These are phyloP conservation scores for Yamadazyma jaroonii DNA, from an alignment of 1,139 yeast species.

Conservation along the genomic window DNA sequence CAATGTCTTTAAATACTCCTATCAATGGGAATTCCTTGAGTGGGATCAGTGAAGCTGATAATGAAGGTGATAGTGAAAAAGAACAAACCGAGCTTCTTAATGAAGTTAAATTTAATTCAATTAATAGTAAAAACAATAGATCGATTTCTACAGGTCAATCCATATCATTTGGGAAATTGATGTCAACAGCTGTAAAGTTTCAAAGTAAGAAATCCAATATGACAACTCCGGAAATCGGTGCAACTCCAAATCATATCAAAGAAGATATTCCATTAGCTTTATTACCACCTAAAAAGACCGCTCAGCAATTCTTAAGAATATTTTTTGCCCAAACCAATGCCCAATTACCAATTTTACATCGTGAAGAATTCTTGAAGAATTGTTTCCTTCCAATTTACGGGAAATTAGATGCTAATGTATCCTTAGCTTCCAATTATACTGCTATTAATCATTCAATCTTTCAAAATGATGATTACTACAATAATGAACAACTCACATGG, in stretches of 20 bases:
- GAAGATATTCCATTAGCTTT: slow-evolving; percentile 39
- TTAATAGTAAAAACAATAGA: slow-evolving; percentile 4
- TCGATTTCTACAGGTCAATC: slow-evolving; percentile 11
- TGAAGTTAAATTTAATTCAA: slow-evolving; percentile 13
- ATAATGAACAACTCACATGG: slow-evolving; percentile 43
- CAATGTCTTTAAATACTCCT: not conserved
- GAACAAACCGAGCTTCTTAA: slow-evolving; percentile 11
- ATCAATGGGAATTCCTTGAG: not conserved
- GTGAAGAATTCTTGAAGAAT: slow-evolving; percentile 65
- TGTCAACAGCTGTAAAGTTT: slow-evolving; percentile 73
- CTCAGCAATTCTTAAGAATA: slow-evolving; percentile 61
- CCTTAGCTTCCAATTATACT: slow-evolving; percentile 63
- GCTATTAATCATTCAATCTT: slow-evolving; percentile 35
- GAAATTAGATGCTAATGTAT: slow-evolving; percentile 45
- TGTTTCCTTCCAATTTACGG: slow-evolving; percentile 83
- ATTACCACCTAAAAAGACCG: slow-evolving; percentile 70
- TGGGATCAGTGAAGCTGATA: not conserved
- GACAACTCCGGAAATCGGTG: slow-evolving; percentile 12
- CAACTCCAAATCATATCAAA: slow-evolving; percentile 8
- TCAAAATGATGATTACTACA: slow-evolving; percentile 10
- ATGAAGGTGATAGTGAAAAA: slow-evolving; percentile 2
- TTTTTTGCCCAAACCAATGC: slow-evolving; percentile 80
- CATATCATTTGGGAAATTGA: slow-evolving; percentile 69
- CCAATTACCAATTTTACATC: slow-evolving; percentile 77
- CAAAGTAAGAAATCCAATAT: slow-evolving; percentile 28